phyloP scores from a whole-genome alignment of 768 basidiomycete species.

The Nevesoporus exiguus region DNA sequence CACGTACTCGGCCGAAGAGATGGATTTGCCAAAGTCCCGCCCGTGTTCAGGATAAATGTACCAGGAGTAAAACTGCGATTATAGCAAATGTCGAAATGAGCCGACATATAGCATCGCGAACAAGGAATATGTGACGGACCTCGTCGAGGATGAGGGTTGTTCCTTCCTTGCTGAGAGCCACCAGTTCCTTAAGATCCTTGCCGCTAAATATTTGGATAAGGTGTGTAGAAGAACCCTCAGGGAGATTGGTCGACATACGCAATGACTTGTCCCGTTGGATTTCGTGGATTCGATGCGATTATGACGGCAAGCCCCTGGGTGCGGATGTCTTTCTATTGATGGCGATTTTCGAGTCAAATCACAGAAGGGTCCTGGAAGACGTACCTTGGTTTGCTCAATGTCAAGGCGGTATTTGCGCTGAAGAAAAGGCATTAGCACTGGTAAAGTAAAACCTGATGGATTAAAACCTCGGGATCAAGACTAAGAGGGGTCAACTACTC shows the following conservation, averaged over 20 bases:
- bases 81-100: neutral
- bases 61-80: conserved; percentile 84
- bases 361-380: neutral
- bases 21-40: conserved; percentile 67
- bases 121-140: conserved; percentile 37
- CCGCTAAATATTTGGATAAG: conserved; percentile 48
- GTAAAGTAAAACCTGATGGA: neutral
- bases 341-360: neutral
- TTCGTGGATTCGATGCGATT: conserved; percentile 91
- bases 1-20: conserved; percentile 81
- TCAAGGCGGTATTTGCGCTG: conserved; percentile 72
- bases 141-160: conserved; percentile 86
- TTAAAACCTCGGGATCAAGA: conserved; percentile 43
- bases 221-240: conserved; percentile 8
- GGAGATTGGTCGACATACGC: conserved; percentile 39
- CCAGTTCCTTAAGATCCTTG: conserved; percentile 77
- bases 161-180: conserved; percentile 65
- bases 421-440: conserved; percentile 6
- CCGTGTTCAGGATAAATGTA: conserved; percentile 85
- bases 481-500: conserved; percentile 24
- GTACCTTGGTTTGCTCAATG: conserved; percentile 72
- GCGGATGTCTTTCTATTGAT: conserved; percentile 64
- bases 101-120: neutral
- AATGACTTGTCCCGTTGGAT: conserved; percentile 90
- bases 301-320: conserved; percentile 84